phyloP scores from a whole-genome alignment of 345 rosid species.

The Excoecaria cochinchinensis region DNA sequence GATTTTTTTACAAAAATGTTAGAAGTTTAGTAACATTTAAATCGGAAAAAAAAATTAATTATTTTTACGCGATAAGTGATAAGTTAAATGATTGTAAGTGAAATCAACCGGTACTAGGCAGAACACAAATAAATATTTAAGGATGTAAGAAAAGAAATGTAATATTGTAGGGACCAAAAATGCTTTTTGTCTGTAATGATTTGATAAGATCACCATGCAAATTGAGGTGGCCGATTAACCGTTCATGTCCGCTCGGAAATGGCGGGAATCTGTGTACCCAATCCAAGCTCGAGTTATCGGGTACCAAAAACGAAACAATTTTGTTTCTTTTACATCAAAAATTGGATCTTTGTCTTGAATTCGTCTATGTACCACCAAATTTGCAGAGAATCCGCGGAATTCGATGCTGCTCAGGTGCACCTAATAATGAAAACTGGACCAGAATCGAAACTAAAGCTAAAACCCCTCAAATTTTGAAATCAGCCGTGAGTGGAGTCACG shows the following conservation, averaged over 20 bases:
- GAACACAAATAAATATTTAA: no score
- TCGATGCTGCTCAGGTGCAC: constrained; percentile 48
- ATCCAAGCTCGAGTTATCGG: constrained; percentile 17
- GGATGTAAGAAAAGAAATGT: no score
- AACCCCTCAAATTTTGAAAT: constrained; percentile 50
- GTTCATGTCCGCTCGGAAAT: constrained; percentile 10
- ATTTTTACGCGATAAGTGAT: no score
- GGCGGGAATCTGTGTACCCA: constrained; percentile 38
- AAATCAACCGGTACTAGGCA: no score
- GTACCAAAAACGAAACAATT: neutral
- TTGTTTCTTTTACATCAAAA: neutral
- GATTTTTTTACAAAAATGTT: no score
- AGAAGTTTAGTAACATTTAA: no score
- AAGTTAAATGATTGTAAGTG: no score
- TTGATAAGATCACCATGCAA: neutral
- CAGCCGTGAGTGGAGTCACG: constrained; percentile 73
- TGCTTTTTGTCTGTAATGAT: no score
- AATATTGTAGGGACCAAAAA: no score
- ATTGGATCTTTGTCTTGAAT: neutral
- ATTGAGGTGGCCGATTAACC: neutral
- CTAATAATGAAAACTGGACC: constrained; percentile 18
- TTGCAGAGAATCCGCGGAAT: constrained; percentile 36
- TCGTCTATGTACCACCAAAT: constrained; percentile 7
- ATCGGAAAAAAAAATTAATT: no score
- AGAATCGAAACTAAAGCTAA: constrained; percentile 5